phyloP scores from a whole-genome alignment of 805 yeast genomes.

The Nakazawaea ishiwadae region DNA sequence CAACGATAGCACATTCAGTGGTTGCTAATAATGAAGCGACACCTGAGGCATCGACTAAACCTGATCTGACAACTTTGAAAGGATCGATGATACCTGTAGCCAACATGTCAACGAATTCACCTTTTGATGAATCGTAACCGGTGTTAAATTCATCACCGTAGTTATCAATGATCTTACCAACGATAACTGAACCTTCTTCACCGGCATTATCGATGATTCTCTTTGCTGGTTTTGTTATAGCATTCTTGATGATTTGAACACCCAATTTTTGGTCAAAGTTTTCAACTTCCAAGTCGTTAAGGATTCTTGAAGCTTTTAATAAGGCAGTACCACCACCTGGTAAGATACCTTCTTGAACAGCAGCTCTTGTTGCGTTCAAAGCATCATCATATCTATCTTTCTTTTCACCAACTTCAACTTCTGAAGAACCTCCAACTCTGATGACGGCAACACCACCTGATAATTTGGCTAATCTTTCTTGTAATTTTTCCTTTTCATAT shows the following conservation, averaged over 20 bases:
- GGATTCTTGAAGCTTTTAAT: constrained; percentile 79
- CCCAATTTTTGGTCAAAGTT: constrained; percentile 98
- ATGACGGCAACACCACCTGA: constrained; percentile 98
- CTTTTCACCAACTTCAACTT: constrained; percentile 98
- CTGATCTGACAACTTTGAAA: constrained; percentile 94
- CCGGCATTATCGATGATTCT: constrained; percentile 96
- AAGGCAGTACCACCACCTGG: constrained; percentile 99
- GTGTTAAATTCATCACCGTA: constrained; percentile 69
- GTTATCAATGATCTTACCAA: constrained; percentile 73
- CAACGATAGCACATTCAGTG: constrained; percentile 97
- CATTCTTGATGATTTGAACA: constrained; percentile 86
- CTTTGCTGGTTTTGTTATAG: constrained; percentile 93
- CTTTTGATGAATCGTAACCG: constrained; percentile 91
- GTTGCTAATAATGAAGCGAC: constrained; percentile 97
- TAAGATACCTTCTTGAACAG: constrained; percentile 96
- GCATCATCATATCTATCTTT: constrained; percentile 99
- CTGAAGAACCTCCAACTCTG: constrained; percentile 95
- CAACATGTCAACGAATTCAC: constrained; percentile 93
- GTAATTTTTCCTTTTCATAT: constrained; percentile 95
- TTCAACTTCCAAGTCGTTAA: constrained; percentile 65
- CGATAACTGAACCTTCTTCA: constrained; percentile 94
- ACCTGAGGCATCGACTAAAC: constrained; percentile 94
- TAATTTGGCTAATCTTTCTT: constrained; percentile 94
- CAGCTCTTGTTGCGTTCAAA: constrained; percentile 97
- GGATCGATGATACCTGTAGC: constrained; percentile 98